These are phyloP conservation scores for Trichoderma aggressivum DNA, from an alignment of 2,329 filamentous ascomycete species.

Conservation along the genomic window DNA sequence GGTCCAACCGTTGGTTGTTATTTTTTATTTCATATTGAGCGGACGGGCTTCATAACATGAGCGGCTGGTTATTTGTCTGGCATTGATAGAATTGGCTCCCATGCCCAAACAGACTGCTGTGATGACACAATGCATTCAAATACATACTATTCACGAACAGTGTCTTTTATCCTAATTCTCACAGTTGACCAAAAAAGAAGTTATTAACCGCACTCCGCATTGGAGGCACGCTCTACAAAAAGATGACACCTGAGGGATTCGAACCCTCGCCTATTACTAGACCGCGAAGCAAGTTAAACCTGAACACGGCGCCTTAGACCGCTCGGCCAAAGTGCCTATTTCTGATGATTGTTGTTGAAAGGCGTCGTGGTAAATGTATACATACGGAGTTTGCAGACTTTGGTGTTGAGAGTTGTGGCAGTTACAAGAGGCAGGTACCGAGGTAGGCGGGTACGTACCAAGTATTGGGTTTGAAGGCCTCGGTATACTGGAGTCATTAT, in stretches of 20 bases:
- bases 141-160: neutral
- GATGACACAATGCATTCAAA: neutral
- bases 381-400: neutral
- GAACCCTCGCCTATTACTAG: conserved; percentile 33
- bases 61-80: neutral
- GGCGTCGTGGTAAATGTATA: neutral
- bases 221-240: neutral
- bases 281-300: conserved; percentile 24
- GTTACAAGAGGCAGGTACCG: neutral
- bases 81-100: neutral
- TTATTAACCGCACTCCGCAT: neutral
- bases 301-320: conserved; percentile 27
- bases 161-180: neutral
- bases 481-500: too few relatives aligned
- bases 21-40: neutral
- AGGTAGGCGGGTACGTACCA: neutral
- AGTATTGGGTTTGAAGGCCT: too few relatives aligned
- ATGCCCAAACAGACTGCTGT: neutral
- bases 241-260: conserved; percentile 33
- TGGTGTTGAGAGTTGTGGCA: neutral
- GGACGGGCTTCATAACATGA: neutral
- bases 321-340: conserved; percentile 29
- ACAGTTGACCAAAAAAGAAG: neutral
- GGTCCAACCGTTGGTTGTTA: neutral
- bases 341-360: neutral